Percentiles rank a stretch among this genome's conserved stretches.
Conservation (phyloP, 2,329 filamentous ascomycete genomes). For the Blumeria hordei region DNA sequence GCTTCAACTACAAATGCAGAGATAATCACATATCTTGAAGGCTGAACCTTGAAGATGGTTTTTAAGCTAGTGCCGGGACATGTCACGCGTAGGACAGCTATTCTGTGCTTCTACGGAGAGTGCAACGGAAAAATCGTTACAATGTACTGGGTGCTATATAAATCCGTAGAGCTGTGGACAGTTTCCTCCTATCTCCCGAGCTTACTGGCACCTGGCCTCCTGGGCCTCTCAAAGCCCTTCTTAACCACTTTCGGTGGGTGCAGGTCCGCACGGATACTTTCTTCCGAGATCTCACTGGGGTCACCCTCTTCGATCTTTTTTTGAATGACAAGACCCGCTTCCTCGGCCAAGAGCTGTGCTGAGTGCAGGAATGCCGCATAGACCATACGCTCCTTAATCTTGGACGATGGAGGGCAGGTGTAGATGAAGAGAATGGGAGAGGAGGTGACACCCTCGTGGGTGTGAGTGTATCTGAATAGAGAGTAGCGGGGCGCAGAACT, state of each 20-base stretch:
- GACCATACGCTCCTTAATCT: constrained; percentile 66
- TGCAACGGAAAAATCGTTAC: background rate
- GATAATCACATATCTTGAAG: too few species aligned
- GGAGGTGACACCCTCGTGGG: constrained; percentile 25
- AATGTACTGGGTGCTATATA: too few species aligned
- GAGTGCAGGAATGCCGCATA: constrained; percentile 50
- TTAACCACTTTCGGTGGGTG: constrained; percentile 42
- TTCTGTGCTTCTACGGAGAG: too few species aligned
- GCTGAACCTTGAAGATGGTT: too few species aligned
- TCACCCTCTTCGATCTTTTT: constrained; percentile 49
- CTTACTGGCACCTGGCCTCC: constrained; percentile 35
- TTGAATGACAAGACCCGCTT: constrained; percentile 39
- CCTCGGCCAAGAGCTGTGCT: constrained; percentile 39
- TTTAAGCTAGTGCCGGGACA: too few species aligned
- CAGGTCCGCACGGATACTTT: constrained; percentile 38
- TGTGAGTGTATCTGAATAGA: constrained; percentile 46
- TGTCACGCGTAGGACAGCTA: too few species aligned
- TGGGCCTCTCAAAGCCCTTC: constrained; percentile 51
- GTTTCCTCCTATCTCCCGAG: background rate
- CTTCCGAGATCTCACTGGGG: constrained; percentile 45
- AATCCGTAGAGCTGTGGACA: too few species aligned
- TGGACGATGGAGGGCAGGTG: constrained; percentile 48
- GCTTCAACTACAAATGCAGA: too few species aligned
- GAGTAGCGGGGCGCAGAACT: constrained; percentile 48
- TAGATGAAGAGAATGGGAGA: constrained; percentile 56